phyloP scores from a whole-genome alignment of 2,329 filamentous ascomycete genomes.

The Botrytis fragariae region DNA sequence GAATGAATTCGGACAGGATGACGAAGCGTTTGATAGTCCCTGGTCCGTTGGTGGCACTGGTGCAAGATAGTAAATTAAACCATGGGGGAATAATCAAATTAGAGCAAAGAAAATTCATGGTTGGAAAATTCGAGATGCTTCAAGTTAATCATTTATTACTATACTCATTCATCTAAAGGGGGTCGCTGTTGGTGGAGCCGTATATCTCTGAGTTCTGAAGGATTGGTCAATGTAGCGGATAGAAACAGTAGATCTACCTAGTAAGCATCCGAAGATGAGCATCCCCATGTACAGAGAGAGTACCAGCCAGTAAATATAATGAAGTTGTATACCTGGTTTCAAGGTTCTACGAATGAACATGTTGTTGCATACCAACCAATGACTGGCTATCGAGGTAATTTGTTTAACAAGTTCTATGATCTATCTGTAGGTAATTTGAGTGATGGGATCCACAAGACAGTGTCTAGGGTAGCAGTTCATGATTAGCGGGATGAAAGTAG shows the following conservation, averaged over 20 bases:
- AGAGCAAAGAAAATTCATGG: not conserved
- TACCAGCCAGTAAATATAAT: not conserved
- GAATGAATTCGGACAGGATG: slow-evolving; percentile 3
- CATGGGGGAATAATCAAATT: not conserved
- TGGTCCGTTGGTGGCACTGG: not conserved
- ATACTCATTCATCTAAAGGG: not conserved
- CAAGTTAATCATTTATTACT: not conserved
- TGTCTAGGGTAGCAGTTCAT: not conserved
- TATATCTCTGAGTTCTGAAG: not conserved
- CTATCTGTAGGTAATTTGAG: not conserved
- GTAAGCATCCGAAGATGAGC: not conserved
- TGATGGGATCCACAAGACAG: not conserved
- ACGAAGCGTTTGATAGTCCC: slow-evolving; percentile 13
- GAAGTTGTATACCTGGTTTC: not conserved
- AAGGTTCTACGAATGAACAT: not conserved
- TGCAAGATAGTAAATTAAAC: not conserved
- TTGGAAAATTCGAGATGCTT: not conserved
- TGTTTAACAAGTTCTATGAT: not conserved
- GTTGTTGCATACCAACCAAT: not conserved
- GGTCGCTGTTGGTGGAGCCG: not conserved
- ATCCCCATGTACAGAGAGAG: not conserved
- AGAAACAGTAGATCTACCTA: not conserved
- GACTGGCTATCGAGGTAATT: not conserved
- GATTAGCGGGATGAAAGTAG: not conserved
- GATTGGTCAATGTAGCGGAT: not conserved